A percentile compares a stretch with the other conserved stretches of the same genome.
phyloP scores from a whole-genome alignment of 208 protist genomes.

The Wallacemonas sp. region DNA sequence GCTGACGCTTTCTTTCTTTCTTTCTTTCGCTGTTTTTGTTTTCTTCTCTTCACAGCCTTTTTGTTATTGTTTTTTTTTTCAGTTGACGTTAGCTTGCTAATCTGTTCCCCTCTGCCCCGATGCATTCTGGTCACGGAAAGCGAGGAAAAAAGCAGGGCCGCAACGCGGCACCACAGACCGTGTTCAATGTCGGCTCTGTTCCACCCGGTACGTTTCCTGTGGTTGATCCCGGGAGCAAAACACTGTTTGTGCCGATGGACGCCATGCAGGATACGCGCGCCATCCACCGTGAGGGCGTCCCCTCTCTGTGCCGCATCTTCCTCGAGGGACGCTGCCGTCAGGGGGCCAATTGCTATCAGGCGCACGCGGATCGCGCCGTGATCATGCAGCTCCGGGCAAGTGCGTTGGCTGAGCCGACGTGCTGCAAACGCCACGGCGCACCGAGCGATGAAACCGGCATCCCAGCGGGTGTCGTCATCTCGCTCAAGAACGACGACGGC shows the following conservation, averaged over 20 bases:
- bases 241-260: slow-evolving; percentile 65
- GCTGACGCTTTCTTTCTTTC: too few species aligned
- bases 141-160: slow-evolving; percentile 37
- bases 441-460: slow-evolving; percentile 31
- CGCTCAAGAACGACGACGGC: slow-evolving; percentile 39
- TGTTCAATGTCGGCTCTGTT: slow-evolving; percentile 56
- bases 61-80: background rate
- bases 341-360: slow-evolving; percentile 74
- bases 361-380: slow-evolving; percentile 60
- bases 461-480: background rate
- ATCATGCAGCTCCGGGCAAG: slow-evolving; percentile 48
- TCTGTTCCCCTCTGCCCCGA: too few species aligned
- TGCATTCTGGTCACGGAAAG: slow-evolving; percentile 18
- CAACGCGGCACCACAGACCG: slow-evolving; percentile 34
- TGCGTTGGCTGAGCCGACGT: slow-evolving; percentile 73
- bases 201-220: slow-evolving; percentile 70
- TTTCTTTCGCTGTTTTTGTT: too few species aligned
- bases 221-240: slow-evolving; percentile 81
- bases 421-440: slow-evolving; percentile 65
- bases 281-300: slow-evolving; percentile 74
- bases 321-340: slow-evolving; percentile 82
- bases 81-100: too few species aligned
- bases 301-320: slow-evolving; percentile 79
- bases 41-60: too few species aligned
- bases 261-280: slow-evolving; percentile 73